Percentiles rank a stretch among this genome's conserved stretches.
These are phyloP conservation scores for Suillus clintonianus DNA, from an alignment of 768 basidiomycete genomes.

Conservation along the genomic window DNA sequence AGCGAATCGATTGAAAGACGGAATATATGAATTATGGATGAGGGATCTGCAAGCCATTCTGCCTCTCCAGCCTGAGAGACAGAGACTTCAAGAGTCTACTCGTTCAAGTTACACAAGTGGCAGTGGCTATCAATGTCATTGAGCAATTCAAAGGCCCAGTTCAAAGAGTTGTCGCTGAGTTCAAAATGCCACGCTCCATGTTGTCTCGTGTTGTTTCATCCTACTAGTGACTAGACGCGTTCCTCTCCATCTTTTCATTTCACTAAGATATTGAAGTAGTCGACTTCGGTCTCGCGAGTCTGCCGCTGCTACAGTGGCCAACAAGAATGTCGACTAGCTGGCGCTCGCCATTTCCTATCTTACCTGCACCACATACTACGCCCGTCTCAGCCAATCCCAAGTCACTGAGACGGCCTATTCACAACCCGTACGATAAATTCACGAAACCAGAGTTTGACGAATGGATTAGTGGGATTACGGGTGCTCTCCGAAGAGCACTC, in stretches of 20 bases:
- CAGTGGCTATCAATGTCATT: too few species aligned
- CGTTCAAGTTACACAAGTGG: too few species aligned
- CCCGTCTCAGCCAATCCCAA: conserved; percentile 7
- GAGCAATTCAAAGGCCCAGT: too few species aligned
- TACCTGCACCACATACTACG: conserved; percentile 8
- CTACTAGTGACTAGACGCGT: conserved; percentile 1
- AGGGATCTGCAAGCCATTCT: not conserved
- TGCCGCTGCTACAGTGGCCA: not conserved
- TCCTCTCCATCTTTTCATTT: not conserved
- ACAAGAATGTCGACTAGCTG: conserved; percentile 7
- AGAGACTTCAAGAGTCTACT: too few species aligned
- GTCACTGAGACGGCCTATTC: conserved; percentile 48
- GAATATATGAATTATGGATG: not conserved
- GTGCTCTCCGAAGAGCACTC: conserved; percentile 57
- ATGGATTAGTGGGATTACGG: conserved; percentile 68
- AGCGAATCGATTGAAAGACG: not conserved
- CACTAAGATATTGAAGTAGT: not conserved
- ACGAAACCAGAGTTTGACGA: conserved; percentile 66
- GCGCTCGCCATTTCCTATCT: conserved; percentile 1
- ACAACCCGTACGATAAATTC: conserved; percentile 77
- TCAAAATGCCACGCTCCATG: not conserved
- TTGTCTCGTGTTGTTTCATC: not conserved
- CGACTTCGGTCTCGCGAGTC: not conserved
- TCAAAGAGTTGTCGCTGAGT: conserved; percentile 1
- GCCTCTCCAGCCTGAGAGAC: not conserved